A percentile compares a stretch with the other conserved stretches of the same genome.
Evolutionary conservation across 2,329 filamentous ascomycete genomes (phyloP).

Genomic region (Dactylellina cionopaga): DNA sequence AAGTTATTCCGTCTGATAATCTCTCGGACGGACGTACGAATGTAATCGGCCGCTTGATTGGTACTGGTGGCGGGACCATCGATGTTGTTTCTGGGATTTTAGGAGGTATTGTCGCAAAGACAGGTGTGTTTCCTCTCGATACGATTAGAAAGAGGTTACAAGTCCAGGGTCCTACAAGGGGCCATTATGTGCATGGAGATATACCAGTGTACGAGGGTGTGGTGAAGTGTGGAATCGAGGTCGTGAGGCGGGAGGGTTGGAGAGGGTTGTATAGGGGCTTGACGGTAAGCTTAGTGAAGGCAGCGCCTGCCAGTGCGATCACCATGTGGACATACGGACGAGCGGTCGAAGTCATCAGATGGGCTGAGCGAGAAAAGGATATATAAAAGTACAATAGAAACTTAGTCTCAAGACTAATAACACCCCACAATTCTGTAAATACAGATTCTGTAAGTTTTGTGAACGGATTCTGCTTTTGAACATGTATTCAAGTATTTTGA

Average conservation of each 20-base stretch:
- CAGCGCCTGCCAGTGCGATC: conserved; percentile 88
- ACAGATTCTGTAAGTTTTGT: too few species aligned
- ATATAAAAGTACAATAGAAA: background rate
- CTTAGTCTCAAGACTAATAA: too few species aligned
- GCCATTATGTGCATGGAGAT: conserved; percentile 81
- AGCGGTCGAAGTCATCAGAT: conserved; percentile 70
- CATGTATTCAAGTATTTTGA: too few species aligned
- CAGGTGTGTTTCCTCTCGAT: conserved; percentile 89
- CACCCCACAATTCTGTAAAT: too few species aligned
- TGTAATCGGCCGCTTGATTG: conserved; percentile 61
- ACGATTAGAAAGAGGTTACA: conserved; percentile 92
- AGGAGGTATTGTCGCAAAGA: conserved; percentile 85
- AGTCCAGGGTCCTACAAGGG: conserved; percentile 88
- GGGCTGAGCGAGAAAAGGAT: conserved; percentile 57
- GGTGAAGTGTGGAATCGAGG: conserved; percentile 72
- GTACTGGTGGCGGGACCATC: conserved; percentile 74
- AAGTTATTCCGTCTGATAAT: conserved; percentile 60
- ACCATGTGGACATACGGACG: conserved; percentile 96
- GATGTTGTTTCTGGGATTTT: conserved; percentile 84
- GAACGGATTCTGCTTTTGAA: too few species aligned
- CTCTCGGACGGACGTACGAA: background rate
- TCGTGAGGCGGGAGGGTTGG: conserved; percentile 77
- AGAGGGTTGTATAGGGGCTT: conserved; percentile 87
- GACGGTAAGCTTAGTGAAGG: conserved; percentile 88
- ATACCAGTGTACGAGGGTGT: conserved; percentile 84